Evolutionary conservation across 192 early-diverging fungal species (phyloP).

Genomic region (Glomus cerebriforme): DNA sequence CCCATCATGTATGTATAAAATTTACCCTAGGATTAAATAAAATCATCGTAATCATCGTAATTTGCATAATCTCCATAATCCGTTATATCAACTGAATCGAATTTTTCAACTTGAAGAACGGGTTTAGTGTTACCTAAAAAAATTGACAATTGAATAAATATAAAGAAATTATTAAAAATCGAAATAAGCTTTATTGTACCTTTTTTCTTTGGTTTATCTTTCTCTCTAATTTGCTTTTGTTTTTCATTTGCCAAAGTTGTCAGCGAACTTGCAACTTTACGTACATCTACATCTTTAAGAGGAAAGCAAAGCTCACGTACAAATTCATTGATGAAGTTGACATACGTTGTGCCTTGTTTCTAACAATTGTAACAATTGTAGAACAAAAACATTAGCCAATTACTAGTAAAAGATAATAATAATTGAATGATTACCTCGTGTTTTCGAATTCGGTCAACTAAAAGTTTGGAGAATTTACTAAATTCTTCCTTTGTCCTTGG

Average conservation of each 20-base stretch:
- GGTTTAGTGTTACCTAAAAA: slow-evolving; percentile 38
- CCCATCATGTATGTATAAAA: neutral
- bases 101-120: slow-evolving; percentile 36
- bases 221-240: slow-evolving; percentile 63
- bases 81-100: slow-evolving; percentile 41
- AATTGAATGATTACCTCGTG: slow-evolving; percentile 43
- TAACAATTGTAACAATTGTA: slow-evolving; percentile 32
- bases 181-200: neutral
- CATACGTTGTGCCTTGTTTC: slow-evolving; percentile 55
- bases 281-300: slow-evolving; percentile 65
- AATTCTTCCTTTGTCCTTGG: slow-evolving; percentile 72
- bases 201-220: slow-evolving; percentile 71
- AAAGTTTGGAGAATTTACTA: slow-evolving; percentile 59
- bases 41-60: slow-evolving; percentile 57
- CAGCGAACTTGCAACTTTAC: slow-evolving; percentile 62
- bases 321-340: slow-evolving; percentile 63
- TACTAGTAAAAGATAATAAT: neutral
- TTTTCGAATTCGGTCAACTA: slow-evolving; percentile 62
- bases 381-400: neutral
- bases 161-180: neutral
- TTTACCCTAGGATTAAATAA: slow-evolving; percentile 47
- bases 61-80: slow-evolving; percentile 54
- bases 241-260: slow-evolving; percentile 76
- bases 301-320: slow-evolving; percentile 63
- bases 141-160: neutral